Evolutionary conservation across 208 protist species (phyloP), one percentile per base, ranked within the genome.

Genomic region (Sergeia podlipaevii): DNA sequence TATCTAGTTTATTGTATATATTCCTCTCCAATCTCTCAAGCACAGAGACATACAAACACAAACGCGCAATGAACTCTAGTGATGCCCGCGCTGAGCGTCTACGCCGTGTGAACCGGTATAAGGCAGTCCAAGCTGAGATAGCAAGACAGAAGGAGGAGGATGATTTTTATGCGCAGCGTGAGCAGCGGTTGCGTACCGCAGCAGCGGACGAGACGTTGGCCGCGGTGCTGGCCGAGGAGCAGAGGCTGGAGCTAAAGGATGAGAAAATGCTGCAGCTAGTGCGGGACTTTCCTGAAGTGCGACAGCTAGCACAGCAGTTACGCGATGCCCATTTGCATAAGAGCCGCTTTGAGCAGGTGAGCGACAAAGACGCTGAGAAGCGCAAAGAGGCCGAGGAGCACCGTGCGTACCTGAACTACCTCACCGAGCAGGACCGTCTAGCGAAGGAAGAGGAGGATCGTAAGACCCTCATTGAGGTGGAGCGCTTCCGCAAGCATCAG

Each of bases 191-290:
- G 20, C 67, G 70, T 24, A 65, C 79, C 4, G 74, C 80, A 11
- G 80, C 71, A 11, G 66, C 60, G 3, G 86, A 96, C 27, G 76
- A 77, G 59, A 81, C 80, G 20, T 67, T 96, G 15, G 86, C 85
- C 5, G 74, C 76, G 23, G 84, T 87, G 58, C 65, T 96, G 28
- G 74, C 79, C 8, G 75, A 94, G 55, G 59, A 86, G 63, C 83
- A 96, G 61, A 56, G 74, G 4, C 63, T 70, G 4, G 79, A 91
- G 37, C 6, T 88, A 21, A 70, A 77, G 47, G 84, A 94, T 43
- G 68, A 64, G n/a, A 96, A 96, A 66, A 96, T 91, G 84, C 63
- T 93, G 18, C 89, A 93, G 65, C 70, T 92, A 2, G 85, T 79
- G 10, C 68, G 80, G 17, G 60, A 82, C n/a, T 81, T 75, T 42